Evolutionary conservation across 2,329 filamentous ascomycete genomes (phyloP).

Genomic region (Fusarium miscanthi): DNA sequence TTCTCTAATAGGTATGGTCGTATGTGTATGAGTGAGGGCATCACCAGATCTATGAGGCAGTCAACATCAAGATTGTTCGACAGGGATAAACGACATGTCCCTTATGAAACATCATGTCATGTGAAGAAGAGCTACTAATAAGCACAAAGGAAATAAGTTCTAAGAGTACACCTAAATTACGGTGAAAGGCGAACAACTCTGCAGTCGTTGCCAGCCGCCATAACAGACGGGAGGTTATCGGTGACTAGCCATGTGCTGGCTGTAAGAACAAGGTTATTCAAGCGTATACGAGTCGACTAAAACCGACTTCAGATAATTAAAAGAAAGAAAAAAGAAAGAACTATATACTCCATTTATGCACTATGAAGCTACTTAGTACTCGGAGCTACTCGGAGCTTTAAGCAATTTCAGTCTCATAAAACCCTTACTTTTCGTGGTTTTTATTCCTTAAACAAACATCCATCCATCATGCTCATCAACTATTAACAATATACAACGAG

Average conservation of each 20-base stretch:
- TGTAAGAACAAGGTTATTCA: neutral
- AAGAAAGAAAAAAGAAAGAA: too few species aligned
- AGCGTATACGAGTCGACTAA: neutral
- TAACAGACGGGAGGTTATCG: neutral
- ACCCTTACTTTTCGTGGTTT: neutral
- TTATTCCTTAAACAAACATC: neutral
- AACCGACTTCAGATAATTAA: neutral
- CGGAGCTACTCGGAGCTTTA: neutral
- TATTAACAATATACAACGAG: neutral
- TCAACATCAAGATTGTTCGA: neutral
- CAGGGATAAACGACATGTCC: neutral
- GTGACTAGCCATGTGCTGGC: neutral
- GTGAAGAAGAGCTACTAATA: neutral
- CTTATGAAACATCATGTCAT: too few species aligned
- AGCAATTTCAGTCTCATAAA: neutral
- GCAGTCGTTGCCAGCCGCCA: neutral
- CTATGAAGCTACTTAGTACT: neutral
- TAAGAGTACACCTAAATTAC: neutral
- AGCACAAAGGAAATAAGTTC: neutral
- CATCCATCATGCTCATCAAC: neutral
- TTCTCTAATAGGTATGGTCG: neutral
- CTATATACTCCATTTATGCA: neutral
- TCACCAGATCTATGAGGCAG: neutral
- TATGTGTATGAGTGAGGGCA: neutral
- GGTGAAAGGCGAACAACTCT: neutral